These are phyloP conservation scores for Auriscalpium vulgare DNA, from an alignment of 768 basidiomycete species.

Conservation along the genomic window DNA sequence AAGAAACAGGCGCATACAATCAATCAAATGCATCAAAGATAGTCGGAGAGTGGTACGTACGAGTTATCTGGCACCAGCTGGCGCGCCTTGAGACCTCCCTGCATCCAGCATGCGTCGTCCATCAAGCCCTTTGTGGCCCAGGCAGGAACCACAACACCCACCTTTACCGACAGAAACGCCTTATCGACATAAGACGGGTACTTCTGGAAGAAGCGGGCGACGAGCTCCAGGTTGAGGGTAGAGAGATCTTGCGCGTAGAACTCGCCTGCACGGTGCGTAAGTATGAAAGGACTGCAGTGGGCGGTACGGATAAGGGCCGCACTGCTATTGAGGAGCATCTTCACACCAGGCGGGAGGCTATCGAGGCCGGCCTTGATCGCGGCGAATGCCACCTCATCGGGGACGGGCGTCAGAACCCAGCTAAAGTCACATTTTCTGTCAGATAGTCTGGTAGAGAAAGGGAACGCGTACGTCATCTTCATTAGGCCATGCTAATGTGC, in stretches of 20 bases:
- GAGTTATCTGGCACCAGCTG: constrained; percentile 7
- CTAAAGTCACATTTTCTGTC: neutral
- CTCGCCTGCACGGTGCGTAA: constrained; percentile 27
- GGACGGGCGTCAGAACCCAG: constrained; percentile 36
- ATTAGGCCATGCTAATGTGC: constrained; percentile 39
- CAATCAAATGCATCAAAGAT: no score
- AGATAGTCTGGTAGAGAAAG: neutral
- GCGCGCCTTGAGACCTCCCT: neutral
- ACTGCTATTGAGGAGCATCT: constrained; percentile 47
- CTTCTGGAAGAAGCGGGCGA: constrained; percentile 42
- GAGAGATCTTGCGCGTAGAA: constrained; percentile 45
- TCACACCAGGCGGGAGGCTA: constrained; percentile 32
- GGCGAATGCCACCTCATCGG: constrained; percentile 55
- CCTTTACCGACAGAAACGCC: constrained; percentile 44
- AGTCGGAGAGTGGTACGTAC: neutral
- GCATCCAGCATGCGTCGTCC: neutral
- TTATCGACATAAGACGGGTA: constrained; percentile 37
- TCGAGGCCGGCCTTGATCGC: constrained; percentile 48
- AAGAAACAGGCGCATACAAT: neutral
- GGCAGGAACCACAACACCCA: neutral
- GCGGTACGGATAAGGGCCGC: neutral
- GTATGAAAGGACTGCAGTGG: neutral
- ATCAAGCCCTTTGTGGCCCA: no score
- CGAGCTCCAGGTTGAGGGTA: constrained; percentile 39
- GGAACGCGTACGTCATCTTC: constrained; percentile 41